Base-by-base conservation (phyloP, 2,329 filamentous ascomycete genomes). In the Fusarium sp. region DNA sequence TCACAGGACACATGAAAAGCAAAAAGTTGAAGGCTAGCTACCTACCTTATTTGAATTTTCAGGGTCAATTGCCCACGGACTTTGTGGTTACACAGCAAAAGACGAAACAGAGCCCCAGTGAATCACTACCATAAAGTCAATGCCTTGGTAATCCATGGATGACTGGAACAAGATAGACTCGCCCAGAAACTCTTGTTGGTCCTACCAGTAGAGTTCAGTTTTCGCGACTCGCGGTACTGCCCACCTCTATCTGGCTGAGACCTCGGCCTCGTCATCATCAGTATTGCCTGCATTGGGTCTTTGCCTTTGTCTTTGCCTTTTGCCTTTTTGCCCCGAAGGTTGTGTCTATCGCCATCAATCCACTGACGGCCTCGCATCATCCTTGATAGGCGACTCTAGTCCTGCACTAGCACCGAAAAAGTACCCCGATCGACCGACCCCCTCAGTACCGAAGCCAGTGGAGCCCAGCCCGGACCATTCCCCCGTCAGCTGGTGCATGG, bases 401-500 rank as follows among this genome's bases (percentile, higher is more conserved):
- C 37, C 33, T 40, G 54, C 70, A 59, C 70, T 73, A 73, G 60
- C 64, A 61, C 70, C 57, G 32, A 71, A 73, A 64, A 50, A 71
- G 70, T 73, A 58, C 70, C 53, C 56, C 44, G 70, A 73, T 71
- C 67, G 70, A 71, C 70, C 60, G 56, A 58, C 63, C 70, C 63
- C 64, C 70, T 67, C 69, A 70, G 68, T 65, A 67, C 73, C 70
- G 59, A 75, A 71, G 72, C 64, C 67, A 74, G 61, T 64, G 69
- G 69, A 67, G 65, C 68, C 61, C 45, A 66, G 62, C 62, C 62
- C 57, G 57, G 64, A 41, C 50, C 64, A 67, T 67, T 57, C 73
- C 59, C 59, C 68, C 73, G 68, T 75, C 73, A 75, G 64, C 73
- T 75, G 70, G 73, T 60, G 67, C 62, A 67, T 57, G 67, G 54